Conservation (phyloP, 306 rosid genomes). For the Casuarina equisetifolia region DNA sequence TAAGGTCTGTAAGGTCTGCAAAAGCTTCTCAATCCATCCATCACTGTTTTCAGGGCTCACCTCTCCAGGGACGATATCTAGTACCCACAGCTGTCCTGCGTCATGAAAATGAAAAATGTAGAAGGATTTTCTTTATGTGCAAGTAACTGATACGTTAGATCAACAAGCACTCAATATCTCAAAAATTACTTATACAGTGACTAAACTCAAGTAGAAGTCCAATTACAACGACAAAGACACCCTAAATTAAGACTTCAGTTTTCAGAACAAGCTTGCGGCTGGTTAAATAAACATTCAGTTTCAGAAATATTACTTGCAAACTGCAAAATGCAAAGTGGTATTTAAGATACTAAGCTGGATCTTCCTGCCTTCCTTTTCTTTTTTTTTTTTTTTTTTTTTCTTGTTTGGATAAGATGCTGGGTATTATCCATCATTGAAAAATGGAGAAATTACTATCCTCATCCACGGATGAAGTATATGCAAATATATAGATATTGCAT, state of each 20-base stretch:
- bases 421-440: background rate
- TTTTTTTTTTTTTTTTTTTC: background rate
- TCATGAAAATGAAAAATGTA: constrained; percentile 22
- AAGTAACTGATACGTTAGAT: constrained; percentile 5
- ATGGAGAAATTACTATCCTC: background rate
- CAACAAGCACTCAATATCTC: background rate
- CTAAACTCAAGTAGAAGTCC: background rate
- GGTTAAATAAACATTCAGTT: too few relatives aligned
- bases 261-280: too few relatives aligned
- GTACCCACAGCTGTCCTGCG: constrained; percentile 92
- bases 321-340: too few relatives aligned
- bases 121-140: constrained; percentile 21
- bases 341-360: too few relatives aligned
- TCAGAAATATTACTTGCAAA: too few relatives aligned
- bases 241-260: too few relatives aligned
- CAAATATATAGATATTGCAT: background rate
- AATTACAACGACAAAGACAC: background rate
- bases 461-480: background rate
- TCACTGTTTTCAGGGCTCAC: constrained; percentile 49
- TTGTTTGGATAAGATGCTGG: background rate
- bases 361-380: too few relatives aligned
- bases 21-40: constrained; percentile 69
- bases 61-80: constrained; percentile 87
- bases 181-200: background rate
- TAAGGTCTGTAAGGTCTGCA: constrained; percentile 68